Evolutionary conservation across 202 grass and related monocot species (phyloP), one percentile per base, ranked within the genome.

Genomic region (Elaeis oleifera): DNA sequence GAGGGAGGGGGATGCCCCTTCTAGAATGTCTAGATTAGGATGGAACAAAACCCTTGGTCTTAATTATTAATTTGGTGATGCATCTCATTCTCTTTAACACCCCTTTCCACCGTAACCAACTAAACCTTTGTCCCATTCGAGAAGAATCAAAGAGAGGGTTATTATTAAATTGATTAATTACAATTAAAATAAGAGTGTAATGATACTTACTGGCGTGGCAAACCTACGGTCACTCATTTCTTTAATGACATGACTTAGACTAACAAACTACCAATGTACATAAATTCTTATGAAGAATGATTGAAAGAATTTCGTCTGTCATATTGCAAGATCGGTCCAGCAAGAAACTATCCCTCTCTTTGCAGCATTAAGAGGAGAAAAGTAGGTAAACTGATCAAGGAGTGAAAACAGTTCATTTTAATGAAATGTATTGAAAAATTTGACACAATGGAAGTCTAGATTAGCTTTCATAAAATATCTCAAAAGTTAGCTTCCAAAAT

Each of bases 11-110:
- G 58, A 60, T 60, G 27, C 27, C 16, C 27, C 5, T 60, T 60
- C 58, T 39, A 60, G 58, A 60, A 60, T 39, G 27, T n/a, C 9
- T 60, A 60, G 58, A 39, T 16, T 60, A 9, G 29, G 29, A 31
- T 16, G 58, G 24, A n/a, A 11, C 7, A 0, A 14, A 22, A 56
- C 7, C 1, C 18, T 56, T 56, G 18, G 18, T 21, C 23, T 56
- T 13, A 20, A 22, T 56, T 22, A 23, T 22, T 56, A 56, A 13
- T 56, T 23, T 56, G 54, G 6, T 56, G 54, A 23, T 19, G 13
- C 18, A 60, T 60, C 31, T 7, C 27, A 39, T 32, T 60, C 16
- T 39, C 27, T 60, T 60, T 32, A 7, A 24, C 16, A 7, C 27
- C 5, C n/a, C 7, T 36, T 60, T 60, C 27, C 19, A 39, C 27